phyloP scores from a whole-genome alignment of 768 basidiomycete genomes.

The Collybia nuda region DNA sequence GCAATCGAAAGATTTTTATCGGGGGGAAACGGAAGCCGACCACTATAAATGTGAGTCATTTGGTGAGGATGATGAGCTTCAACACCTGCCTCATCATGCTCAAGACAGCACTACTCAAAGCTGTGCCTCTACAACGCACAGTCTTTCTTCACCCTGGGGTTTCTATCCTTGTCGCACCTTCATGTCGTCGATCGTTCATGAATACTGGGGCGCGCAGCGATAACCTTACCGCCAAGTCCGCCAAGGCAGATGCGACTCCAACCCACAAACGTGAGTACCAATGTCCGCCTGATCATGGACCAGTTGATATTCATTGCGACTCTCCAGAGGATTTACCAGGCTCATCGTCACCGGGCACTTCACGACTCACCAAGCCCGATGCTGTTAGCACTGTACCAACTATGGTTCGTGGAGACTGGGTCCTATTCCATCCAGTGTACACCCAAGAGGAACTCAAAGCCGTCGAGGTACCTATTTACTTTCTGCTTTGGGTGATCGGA shows the following conservation, averaged over 20 bases:
- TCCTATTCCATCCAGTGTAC: constrained; percentile 92
- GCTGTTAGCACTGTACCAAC: constrained; percentile 55
- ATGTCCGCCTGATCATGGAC: background rate
- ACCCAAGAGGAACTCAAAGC: constrained; percentile 68
- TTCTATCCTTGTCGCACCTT: constrained; percentile 5
- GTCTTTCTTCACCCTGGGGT: constrained; percentile 8
- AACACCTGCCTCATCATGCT: constrained; percentile 6
- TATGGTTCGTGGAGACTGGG: constrained; percentile 77
- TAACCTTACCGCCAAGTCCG: constrained; percentile 16
- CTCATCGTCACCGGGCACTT: constrained; percentile 14
- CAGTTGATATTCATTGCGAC: background rate
- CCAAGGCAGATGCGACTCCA: constrained; percentile 15
- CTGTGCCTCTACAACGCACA: constrained; percentile 10
- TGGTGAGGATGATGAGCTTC: background rate
- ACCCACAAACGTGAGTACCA: constrained; percentile 17
- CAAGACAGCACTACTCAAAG: constrained; percentile 8
- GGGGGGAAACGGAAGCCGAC: constrained; percentile 13
- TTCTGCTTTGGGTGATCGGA: background rate
- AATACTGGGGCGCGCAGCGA: constrained; percentile 7
- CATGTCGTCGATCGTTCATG: constrained; percentile 16
- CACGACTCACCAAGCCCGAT: constrained; percentile 37
- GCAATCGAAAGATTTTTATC: constrained; percentile 3
- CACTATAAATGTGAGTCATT: constrained; percentile 13
- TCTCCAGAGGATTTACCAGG: constrained; percentile 13
- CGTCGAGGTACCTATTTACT: constrained; percentile 52